A percentile compares a stretch with the other conserved stretches of the same genome.
phyloP scores from a whole-genome alignment of 352 stramenopile genomes.

The Elongisporangium undulatum region DNA sequence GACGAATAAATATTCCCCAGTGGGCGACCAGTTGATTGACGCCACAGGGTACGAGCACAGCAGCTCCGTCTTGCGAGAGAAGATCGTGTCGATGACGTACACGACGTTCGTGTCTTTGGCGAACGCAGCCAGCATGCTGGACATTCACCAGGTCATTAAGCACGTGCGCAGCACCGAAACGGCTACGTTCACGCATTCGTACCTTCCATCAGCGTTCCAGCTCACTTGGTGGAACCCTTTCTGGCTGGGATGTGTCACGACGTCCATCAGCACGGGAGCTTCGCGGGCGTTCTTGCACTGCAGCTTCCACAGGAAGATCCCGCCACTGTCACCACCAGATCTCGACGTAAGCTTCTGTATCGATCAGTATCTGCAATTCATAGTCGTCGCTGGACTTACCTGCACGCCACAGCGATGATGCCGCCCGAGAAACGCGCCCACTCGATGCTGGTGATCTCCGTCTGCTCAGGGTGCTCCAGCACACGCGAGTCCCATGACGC shows the following conservation, averaged over 20 bases:
- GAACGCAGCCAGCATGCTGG: slow-evolving; percentile 53
- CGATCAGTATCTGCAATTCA: not conserved
- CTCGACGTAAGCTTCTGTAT: not conserved
- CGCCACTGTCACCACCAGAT: slow-evolving; percentile 21
- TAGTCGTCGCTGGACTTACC: slow-evolving; percentile 14
- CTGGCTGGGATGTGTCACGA: slow-evolving; percentile 54
- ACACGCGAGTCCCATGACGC: slow-evolving; percentile 57
- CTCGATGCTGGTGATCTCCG: slow-evolving; percentile 46
- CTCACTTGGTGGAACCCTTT: slow-evolving; percentile 43
- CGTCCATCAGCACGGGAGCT: slow-evolving; percentile 48
- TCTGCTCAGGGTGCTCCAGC: slow-evolving; percentile 55
- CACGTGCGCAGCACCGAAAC: not conserved
- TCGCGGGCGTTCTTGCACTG: slow-evolving; percentile 26
- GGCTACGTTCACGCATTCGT: not conserved
- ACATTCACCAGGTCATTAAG: not conserved
- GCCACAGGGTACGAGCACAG: slow-evolving; percentile 44
- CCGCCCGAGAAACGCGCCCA: slow-evolving; percentile 65
- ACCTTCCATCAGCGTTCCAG: slow-evolving; percentile 74
- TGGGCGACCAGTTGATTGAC: slow-evolving; percentile 71
- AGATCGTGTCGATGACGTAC: slow-evolving; percentile 58
- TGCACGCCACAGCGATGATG: slow-evolving; percentile 57
- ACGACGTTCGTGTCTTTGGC: slow-evolving; percentile 38
- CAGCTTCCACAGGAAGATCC: slow-evolving; percentile 71
- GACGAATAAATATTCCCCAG: slow-evolving; percentile 80
- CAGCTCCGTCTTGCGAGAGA: slow-evolving; percentile 51